Evolutionary conservation across 139 green algal species (phyloP).

Genomic region (Edaphochlamys debaryana): DNA sequence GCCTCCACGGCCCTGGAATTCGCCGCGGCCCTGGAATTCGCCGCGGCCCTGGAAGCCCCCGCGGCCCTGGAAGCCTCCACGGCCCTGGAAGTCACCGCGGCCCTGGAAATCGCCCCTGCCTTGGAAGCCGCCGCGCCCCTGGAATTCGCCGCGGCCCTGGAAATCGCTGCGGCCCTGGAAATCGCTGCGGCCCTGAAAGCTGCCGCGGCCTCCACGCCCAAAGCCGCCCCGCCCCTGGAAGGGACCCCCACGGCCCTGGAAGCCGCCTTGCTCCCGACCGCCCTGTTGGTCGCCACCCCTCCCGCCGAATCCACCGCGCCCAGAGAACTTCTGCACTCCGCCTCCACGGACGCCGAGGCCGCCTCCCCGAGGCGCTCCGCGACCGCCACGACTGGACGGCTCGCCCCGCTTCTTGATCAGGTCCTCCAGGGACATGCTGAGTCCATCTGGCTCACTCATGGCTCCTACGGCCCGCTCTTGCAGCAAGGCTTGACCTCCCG

Average conservation of each 20-base stretch:
- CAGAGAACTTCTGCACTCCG: conserved; percentile 5
- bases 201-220: background rate
- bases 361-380: background rate
- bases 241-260: background rate
- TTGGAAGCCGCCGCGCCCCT: background rate
- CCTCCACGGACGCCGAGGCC: conserved; percentile 14
- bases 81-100: background rate
- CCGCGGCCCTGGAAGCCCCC: background rate
- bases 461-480: no score
- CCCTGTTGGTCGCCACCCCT: no score
- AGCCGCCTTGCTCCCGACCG: background rate
- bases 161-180: background rate
- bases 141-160: background rate
- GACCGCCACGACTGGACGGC: background rate
- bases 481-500: no score
- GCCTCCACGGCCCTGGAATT: background rate
- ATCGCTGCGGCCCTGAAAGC: background rate
- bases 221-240: background rate
- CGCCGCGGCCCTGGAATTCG: background rate
- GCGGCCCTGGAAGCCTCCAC: background rate
- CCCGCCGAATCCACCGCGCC: background rate
- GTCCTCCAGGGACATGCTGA: conserved; percentile 22
- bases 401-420: conserved; percentile 16
- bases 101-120: no score
- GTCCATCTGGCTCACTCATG: conserved; percentile 22